phyloP scores from a whole-genome alignment of 2,329 filamentous ascomycete species.

The Leptographium wingfieldii region DNA sequence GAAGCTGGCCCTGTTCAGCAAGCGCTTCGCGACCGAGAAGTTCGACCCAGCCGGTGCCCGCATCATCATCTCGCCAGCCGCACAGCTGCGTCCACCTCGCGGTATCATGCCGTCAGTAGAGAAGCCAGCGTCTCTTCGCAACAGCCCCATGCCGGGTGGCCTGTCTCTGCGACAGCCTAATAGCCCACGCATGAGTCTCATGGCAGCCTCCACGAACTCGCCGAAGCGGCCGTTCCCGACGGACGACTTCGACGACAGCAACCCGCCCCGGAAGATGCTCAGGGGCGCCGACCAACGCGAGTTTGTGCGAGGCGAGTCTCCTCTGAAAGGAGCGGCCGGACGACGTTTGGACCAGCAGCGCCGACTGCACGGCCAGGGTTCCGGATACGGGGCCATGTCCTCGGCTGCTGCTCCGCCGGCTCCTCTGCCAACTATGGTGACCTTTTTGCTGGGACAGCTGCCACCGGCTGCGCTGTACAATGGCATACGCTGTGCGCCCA shows the following conservation, averaged over 20 bases:
- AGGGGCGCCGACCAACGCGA: slow-evolving; percentile 64
- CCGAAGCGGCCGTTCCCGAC: slow-evolving; percentile 48
- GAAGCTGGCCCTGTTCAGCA: slow-evolving; percentile 59
- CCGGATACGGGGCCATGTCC: slow-evolving; percentile 16
- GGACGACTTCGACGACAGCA: slow-evolving; percentile 62
- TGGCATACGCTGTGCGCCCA: slow-evolving; percentile 54
- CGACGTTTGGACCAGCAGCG: slow-evolving; percentile 71
- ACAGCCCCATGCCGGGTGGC: slow-evolving; percentile 28
- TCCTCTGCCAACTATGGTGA: slow-evolving; percentile 59
- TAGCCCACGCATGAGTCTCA: slow-evolving; percentile 7
- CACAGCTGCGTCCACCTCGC: slow-evolving; percentile 58
- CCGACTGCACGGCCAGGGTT: slow-evolving; percentile 39
- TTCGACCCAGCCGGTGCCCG: slow-evolving; percentile 78
- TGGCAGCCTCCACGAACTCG: slow-evolving; percentile 31
- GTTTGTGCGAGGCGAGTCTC: slow-evolving; percentile 77
- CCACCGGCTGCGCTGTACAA: slow-evolving; percentile 63
- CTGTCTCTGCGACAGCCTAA: slow-evolving; percentile 12
- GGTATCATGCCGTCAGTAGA: slow-evolving; percentile 37
- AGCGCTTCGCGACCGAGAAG: slow-evolving; percentile 57
- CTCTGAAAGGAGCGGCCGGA: slow-evolving; percentile 80
- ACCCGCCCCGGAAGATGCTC: slow-evolving; percentile 72
- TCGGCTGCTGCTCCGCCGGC: slow-evolving; percentile 31
- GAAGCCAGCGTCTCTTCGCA: slow-evolving; percentile 26
- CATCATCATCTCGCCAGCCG: slow-evolving; percentile 67
- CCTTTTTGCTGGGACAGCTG: slow-evolving; percentile 57